Evolutionary conservation across 768 basidiomycete species (phyloP), one percentile per base, ranked within the genome.

Genomic region (Tephrocybe sp.): DNA sequence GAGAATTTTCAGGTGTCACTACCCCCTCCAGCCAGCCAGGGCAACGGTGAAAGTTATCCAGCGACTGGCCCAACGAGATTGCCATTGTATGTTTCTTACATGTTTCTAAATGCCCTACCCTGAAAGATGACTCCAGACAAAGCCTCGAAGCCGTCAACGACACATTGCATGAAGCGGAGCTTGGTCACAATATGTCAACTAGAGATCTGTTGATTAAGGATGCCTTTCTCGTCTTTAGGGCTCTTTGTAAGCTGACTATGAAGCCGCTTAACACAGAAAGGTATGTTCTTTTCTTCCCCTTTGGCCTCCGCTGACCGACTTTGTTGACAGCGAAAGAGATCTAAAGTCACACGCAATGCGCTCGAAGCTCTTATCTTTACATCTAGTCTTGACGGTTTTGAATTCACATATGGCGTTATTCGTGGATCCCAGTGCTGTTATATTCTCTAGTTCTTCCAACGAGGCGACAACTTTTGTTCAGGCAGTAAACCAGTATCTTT

Each of bases 181-280:
- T 61, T 40, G 68, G 57, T 53, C 71, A 71, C 55, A 79, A 77
- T 45, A 72, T 94, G 49, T 83, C 84, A 16, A 75, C 79, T n/a
- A 84, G 89, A 46, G 96, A 99, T 59, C 71, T 98, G 49, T 96
- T 94, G 66, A 79, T 97, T 64, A 98, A 98, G 65, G 97, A 99
- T 63, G 94, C 97, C 0, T 99, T 98, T 74, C 79, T 99, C 54
- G 96, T 99, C 33, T 96, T 98, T 71, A 80, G 97, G 40, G 95
- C 97, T 0, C 75, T 99, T 10, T 98, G 97, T 74, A 98, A 98
- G 65, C 73, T 98, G 57, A 95, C 93, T 8, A 98, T 98, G 95
- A 98, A 98, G 67, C 90, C 95, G 10, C 72, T 99, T 41, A 90
- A 92, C 60, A 83, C 80, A 5, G 97, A 99, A 70, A 96, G 92